A percentile compares a stretch with the other conserved stretches of the same genome.
phyloP scores from a whole-genome alignment of 176 grass and related monocot genomes.

The Zoysia pacifica region DNA sequence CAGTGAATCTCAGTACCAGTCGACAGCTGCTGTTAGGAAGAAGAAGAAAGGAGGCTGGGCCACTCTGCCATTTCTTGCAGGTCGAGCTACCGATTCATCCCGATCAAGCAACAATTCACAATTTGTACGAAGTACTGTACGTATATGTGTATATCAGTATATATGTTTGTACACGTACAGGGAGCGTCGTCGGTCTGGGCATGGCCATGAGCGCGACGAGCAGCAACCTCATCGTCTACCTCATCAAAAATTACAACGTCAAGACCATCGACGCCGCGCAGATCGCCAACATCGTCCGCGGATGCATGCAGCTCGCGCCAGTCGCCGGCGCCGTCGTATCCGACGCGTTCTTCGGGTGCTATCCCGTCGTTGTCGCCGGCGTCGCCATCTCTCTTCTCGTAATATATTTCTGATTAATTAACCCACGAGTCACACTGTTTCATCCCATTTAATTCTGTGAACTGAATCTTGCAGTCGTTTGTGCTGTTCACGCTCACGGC shows the following conservation, averaged over 20 bases:
- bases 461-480: slow-evolving; percentile 18
- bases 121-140: too few species aligned
- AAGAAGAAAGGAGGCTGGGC: slow-evolving; percentile 56
- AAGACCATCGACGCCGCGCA: slow-evolving; percentile 51
- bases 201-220: slow-evolving; percentile 26
- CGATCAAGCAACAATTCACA: too few species aligned
- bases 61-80: slow-evolving; percentile 62
- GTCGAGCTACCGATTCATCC: neutral
- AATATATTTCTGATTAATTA: neutral
- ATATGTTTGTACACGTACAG: neutral
- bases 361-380: slow-evolving; percentile 35
- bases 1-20: too few species aligned
- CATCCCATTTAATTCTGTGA: too few species aligned
- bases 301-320: slow-evolving; percentile 45
- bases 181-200: slow-evolving; percentile 36
- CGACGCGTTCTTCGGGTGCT: slow-evolving; percentile 60
- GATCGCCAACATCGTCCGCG: slow-evolving; percentile 49
- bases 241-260: slow-evolving; percentile 57
- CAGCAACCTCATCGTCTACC: slow-evolving; percentile 56
- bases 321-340: slow-evolving; percentile 49
- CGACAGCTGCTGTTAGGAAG: too few species aligned
- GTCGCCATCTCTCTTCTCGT: slow-evolving; percentile 33
- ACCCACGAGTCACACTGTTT: neutral
- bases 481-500: slow-evolving; percentile 52
- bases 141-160: too few species aligned